Evolutionary conservation across 1,139 yeast species (phyloP).

Genomic region (Tardiomyces blankii): DNA sequence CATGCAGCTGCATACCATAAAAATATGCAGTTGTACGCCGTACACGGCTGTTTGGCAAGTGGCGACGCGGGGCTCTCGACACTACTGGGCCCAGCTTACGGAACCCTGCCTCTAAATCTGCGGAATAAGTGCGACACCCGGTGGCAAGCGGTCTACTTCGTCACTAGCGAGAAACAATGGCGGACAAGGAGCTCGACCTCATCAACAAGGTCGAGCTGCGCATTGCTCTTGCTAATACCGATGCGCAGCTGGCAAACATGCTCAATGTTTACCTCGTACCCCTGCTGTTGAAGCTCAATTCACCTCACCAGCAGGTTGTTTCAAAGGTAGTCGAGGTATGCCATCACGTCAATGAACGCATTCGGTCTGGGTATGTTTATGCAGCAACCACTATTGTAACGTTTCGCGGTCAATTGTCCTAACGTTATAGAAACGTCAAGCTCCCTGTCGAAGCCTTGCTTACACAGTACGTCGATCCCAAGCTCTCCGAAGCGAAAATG

Average conservation of each 20-base stretch:
- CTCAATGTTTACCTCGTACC: conserved; percentile 65
- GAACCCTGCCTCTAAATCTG: no score
- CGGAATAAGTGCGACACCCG: no score
- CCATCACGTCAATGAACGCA: conserved; percentile 56
- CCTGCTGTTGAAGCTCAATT: conserved; percentile 62
- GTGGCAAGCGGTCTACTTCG: no score
- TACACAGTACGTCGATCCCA: conserved; percentile 50
- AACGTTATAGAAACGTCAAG: conserved; percentile 33
- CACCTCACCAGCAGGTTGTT: conserved; percentile 59
- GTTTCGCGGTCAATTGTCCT: not conserved
- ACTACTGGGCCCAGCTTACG: no score
- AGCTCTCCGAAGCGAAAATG: conserved; percentile 36
- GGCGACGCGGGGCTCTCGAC: no score
- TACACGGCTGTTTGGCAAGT: no score
- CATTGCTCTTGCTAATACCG: conserved; percentile 65
- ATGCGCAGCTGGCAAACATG: conserved; percentile 50
- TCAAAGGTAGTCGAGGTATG: conserved; percentile 56
- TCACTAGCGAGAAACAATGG: not conserved
- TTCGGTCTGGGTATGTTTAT: conserved; percentile 15
- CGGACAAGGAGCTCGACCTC: conserved; percentile 19
- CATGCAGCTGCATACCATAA: no score
- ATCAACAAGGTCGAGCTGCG: conserved; percentile 57
- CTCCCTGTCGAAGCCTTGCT: conserved; percentile 56
- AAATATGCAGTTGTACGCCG: no score
- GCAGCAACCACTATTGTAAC: not conserved